These are phyloP conservation scores for Stenocarpella maydis DNA, from an alignment of 2,329 filamentous ascomycete genomes.

Conservation along the genomic window DNA sequence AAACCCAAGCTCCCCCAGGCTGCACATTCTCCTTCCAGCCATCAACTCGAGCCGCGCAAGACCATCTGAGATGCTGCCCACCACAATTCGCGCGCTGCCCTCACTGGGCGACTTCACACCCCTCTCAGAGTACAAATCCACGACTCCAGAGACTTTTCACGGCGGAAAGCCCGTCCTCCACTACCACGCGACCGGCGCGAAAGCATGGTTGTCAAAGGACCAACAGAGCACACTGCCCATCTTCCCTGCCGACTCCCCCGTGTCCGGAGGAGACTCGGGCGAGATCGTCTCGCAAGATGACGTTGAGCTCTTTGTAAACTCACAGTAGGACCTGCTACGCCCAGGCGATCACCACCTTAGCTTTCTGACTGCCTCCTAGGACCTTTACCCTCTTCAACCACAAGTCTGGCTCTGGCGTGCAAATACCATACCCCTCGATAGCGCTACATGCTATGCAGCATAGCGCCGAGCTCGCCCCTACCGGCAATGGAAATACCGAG, in stretches of 20 bases:
- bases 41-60: slow-evolving; percentile 23
- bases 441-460: slow-evolving; percentile 79
- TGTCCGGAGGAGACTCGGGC: slow-evolving; percentile 46
- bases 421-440: slow-evolving; percentile 78
- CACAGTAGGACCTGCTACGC: slow-evolving; percentile 56
- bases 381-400: slow-evolving; percentile 71
- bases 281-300: slow-evolving; percentile 52
- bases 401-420: slow-evolving; percentile 64
- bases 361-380: slow-evolving; percentile 44
- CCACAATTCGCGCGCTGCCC: slow-evolving; percentile 66
- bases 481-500: slow-evolving; percentile 1
- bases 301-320: slow-evolving; percentile 67
- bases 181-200: slow-evolving; percentile 64
- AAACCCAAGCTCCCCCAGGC: slow-evolving; percentile 29
- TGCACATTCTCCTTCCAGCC: slow-evolving; percentile 32
- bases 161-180: slow-evolving; percentile 76
- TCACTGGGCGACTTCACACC: slow-evolving; percentile 66
- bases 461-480: slow-evolving; percentile 43
- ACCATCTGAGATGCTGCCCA: slow-evolving; percentile 52
- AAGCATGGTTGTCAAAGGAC: slow-evolving; percentile 63
- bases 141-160: slow-evolving; percentile 77
- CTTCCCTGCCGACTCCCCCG: slow-evolving; percentile 52
- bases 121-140: slow-evolving; percentile 73
- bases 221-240: slow-evolving; percentile 63
- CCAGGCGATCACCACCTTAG: neutral